Evolutionary conservation across 2,329 filamentous ascomycete species (phyloP).

Genomic region (Aspergillus sp.): DNA sequence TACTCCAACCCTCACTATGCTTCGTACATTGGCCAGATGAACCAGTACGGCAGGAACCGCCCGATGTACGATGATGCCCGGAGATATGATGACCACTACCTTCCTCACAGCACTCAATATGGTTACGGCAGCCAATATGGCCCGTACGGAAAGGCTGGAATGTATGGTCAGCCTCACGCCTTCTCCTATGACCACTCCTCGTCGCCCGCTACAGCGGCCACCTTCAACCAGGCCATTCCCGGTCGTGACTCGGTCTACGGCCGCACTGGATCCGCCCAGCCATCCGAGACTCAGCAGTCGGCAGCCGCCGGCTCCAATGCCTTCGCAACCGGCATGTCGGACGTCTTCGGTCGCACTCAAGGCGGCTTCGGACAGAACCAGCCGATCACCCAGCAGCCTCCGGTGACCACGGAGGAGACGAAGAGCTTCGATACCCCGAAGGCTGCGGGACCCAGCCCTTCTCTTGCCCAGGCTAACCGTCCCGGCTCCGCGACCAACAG

Average conservation of each 20-base stretch:
- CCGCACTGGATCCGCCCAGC: slow-evolving; percentile 59
- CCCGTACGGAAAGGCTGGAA: slow-evolving; percentile 58
- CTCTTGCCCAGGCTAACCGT: slow-evolving; percentile 62
- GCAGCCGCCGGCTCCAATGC: slow-evolving; percentile 52
- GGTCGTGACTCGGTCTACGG: slow-evolving; percentile 61
- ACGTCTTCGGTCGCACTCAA: slow-evolving; percentile 61
- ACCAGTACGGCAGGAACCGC: slow-evolving; percentile 50
- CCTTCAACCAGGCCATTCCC: slow-evolving; percentile 44
- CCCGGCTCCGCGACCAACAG: slow-evolving; percentile 65
- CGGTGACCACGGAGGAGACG: slow-evolving; percentile 54
- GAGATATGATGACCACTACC: slow-evolving; percentile 51
- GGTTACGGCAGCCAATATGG: slow-evolving; percentile 54
- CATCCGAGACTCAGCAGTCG: slow-evolving; percentile 57
- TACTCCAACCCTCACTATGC: slow-evolving; percentile 64
- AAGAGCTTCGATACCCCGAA: slow-evolving; percentile 62
- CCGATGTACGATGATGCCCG: slow-evolving; percentile 54
- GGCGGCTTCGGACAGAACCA: slow-evolving; percentile 60
- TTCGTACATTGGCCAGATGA: slow-evolving; percentile 61
- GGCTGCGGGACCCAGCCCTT: slow-evolving; percentile 60
- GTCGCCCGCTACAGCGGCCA: slow-evolving; percentile 61
- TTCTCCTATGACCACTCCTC: slow-evolving; percentile 68
- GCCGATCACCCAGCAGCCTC: slow-evolving; percentile 52
- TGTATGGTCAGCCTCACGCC: slow-evolving; percentile 65
- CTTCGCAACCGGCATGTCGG: slow-evolving; percentile 55
- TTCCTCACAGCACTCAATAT: slow-evolving; percentile 55